Evolutionary conservation across 2,329 filamentous ascomycete species (phyloP), one percentile per base, ranked within the genome.

Genomic region (Huntiella abstrusa): DNA sequence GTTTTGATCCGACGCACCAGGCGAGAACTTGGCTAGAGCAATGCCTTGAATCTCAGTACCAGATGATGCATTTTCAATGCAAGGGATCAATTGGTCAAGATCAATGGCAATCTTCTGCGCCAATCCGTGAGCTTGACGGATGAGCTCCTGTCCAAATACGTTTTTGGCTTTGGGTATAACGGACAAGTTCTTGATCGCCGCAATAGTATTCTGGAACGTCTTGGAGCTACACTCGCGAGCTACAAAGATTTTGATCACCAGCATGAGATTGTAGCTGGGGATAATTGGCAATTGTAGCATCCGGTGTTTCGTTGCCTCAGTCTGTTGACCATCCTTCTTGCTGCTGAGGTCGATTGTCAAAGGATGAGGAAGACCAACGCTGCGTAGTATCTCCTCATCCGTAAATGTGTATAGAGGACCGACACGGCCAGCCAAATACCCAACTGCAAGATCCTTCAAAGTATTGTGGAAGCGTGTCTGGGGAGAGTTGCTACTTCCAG

Each of bases 141-240:
- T 83, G 43, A 98, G 71, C 62, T 98, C 88, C 54, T 83, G 79
- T n/a, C 91, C 91, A 59, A 98, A 96, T 8, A 85, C 71, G 45
- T 82, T 75, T 62, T 92, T 91, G 13, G 88, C 86, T 10, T 82
- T 85, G 12, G 88, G 86, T 51, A 98, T 91, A 35, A 83, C 80
- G 4, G 87, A 96, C 38, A 98, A 71, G 57, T 96, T 95, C 65
- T 94, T 96, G 67, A 98, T 94, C n/a, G 92, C 92, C 12, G 88
- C 91, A 46, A 98, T 73, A 1, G 91, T 96, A 61, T 96, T 92
- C 58, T 91, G 83, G 70, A 98, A 98, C 0, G 91, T 96, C 68
- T 94, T 95, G 52, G 84, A 87, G 57, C 85, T 94, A 64, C 91
- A 98, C 61, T 98, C 91, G 42, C 87, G 81, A 52, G 88, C 88